phyloP scores from a whole-genome alignment of 2,329 filamentous ascomycete species.

The Graphiopsis chlorocephala region DNA sequence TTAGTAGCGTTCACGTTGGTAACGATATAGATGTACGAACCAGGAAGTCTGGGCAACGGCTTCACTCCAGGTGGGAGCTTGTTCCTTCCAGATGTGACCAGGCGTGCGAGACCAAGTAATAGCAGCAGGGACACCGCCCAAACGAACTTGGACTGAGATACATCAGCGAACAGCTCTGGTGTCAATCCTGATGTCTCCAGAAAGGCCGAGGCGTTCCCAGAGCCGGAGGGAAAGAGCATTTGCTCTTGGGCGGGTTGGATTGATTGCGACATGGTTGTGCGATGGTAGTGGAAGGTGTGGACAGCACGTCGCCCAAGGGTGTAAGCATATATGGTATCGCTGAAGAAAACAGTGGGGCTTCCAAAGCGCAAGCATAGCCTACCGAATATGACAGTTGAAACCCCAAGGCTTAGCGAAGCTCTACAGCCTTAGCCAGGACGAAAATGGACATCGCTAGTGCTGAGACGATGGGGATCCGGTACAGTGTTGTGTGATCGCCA shows the following conservation, averaged over 20 bases:
- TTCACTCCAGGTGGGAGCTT: slow-evolving; percentile 27
- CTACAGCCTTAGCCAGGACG: slow-evolving; percentile 12
- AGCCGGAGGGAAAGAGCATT: slow-evolving; percentile 13
- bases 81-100: slow-evolving; percentile 17
- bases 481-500: slow-evolving; percentile 16
- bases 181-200: slow-evolving; percentile 10
- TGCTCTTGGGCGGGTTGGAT: slow-evolving; percentile 13
- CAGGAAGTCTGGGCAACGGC: slow-evolving; percentile 24
- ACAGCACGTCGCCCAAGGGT: slow-evolving; percentile 5
- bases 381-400: slow-evolving; percentile 8
- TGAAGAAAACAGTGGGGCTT: slow-evolving; percentile 4
- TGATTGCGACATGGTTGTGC: slow-evolving; percentile 14
- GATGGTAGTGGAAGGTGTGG: not conserved
- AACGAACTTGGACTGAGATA: slow-evolving; percentile 16
- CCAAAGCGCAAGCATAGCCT: slow-evolving; percentile 7
- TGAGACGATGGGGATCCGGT: slow-evolving; percentile 16
- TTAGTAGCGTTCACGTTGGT: not conserved
- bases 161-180: slow-evolving; percentile 11
- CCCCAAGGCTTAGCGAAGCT: slow-evolving; percentile 12
- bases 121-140: slow-evolving; percentile 18
- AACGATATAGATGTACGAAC: slow-evolving; percentile 13
- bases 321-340: slow-evolving; percentile 14
- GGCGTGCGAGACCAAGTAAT: slow-evolving; percentile 15
- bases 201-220: slow-evolving; percentile 9
- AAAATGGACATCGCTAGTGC: slow-evolving; percentile 16